Evolutionary conservation across 805 yeast genomes (phyloP), one percentile per base, ranked within the genome.

Genomic region (Metschnikowia picachoensis): DNA sequence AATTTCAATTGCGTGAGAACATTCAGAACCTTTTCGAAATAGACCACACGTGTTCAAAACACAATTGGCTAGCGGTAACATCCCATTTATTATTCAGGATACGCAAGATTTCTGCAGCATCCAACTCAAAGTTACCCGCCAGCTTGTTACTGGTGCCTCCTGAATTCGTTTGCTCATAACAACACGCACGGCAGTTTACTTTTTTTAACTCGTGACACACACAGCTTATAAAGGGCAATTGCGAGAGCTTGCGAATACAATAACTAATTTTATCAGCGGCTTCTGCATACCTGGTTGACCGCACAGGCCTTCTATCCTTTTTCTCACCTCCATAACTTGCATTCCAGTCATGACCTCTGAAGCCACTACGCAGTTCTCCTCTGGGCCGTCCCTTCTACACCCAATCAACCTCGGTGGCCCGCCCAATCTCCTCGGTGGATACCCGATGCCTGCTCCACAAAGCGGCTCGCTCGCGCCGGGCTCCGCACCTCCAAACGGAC

Each of bases 291-390:
- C 20, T 20, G 20, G 6, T 20, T 20, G 20, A 20, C 20, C n/a
- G 3, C 13, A 11, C 30, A n/a, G 11, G 27, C 14, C 29, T 16
- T 20, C 29, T 14, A 14, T 14, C n/a, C 38, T 14, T 12, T 11
- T 35, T 17, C 29, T 13, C 8, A n/a, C 36, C 36, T 17, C 40
- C 30, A 12, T 12, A 33, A 8, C 38, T 39, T 37, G 37, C 46
- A 41, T 36, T 29, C 15, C 36, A 33, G 36, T 17, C 51, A 50
- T 48, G 55, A 35, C 49, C 29, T 50, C 53, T 14, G 55, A 52
- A 41, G 46, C 43, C 28, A 43, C 45, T 46, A 38, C 43, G n/a
- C 56, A 50, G 30, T 52, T 48, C 35, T 27, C 51, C 30, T 20
- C 45, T 15, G 41, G 43, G 31, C 50, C 33, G 47, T 28, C 50